Evolutionary conservation across 768 basidiomycete genomes (phyloP).

Genomic region (Clitopilus passeckerianus): DNA sequence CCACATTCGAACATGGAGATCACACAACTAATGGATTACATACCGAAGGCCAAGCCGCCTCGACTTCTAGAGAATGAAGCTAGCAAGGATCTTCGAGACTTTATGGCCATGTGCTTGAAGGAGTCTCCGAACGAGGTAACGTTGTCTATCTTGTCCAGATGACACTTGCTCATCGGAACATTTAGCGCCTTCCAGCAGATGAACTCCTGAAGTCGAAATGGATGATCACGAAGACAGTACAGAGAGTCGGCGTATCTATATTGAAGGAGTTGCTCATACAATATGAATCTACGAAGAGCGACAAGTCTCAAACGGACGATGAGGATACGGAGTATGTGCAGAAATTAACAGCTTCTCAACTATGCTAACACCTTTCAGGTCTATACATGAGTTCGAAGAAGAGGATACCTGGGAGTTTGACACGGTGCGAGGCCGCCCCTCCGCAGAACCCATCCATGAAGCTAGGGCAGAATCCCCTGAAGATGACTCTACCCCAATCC

Average conservation of each 20-base stretch:
- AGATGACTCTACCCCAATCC: conserved; percentile 19
- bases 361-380: conserved; percentile 5
- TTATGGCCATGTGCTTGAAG: conserved; percentile 76
- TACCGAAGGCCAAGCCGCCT: conserved; percentile 82
- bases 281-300: conserved; percentile 78
- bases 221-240: conserved; percentile 60
- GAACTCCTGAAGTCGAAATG: conserved; percentile 85
- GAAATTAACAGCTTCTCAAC: neutral
- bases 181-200: conserved; percentile 82
- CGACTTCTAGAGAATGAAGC: conserved; percentile 73
- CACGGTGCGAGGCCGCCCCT: conserved; percentile 45
- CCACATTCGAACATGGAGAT: conserved; percentile 88
- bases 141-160: neutral
- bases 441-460: neutral
- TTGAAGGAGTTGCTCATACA: conserved; percentile 80
- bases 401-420: conserved; percentile 72
- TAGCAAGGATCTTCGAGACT: conserved; percentile 83
- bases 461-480: conserved; percentile 4
- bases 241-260: conserved; percentile 60
- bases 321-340: conserved; percentile 49
- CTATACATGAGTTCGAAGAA: conserved; percentile 22
- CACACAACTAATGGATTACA: conserved; percentile 83
- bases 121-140: conserved; percentile 77
- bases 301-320: conserved; percentile 65
- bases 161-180: conserved; percentile 1